Evolutionary conservation across 73 alveolate species (phyloP).

Genomic region (Paramecium pentaurelia): DNA sequence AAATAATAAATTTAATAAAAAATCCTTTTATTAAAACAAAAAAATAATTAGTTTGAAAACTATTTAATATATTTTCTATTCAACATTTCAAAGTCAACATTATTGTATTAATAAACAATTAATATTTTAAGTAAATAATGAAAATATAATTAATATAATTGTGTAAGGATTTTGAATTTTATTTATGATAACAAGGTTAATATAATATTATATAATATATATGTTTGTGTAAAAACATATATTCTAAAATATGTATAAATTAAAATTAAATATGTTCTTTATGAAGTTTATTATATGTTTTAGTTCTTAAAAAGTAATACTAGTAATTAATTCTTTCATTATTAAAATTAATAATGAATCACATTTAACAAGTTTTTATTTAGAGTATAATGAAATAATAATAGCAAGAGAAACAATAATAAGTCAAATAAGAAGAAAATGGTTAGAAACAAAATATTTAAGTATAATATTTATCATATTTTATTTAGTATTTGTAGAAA

Average conservation of each 20-base stretch:
- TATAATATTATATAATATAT: no score
- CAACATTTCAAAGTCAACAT: no score
- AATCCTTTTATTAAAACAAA: no score
- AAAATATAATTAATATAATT: no score
- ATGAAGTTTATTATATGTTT: neutral
- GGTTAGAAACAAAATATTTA: neutral
- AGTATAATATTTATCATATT: neutral
- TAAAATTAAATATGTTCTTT: neutral
- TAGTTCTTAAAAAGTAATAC: neutral
- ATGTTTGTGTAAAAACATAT: neutral
- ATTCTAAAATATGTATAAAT: neutral
- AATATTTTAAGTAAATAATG: no score
- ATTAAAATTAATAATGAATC: constrained; percentile 5
- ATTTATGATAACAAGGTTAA: no score
- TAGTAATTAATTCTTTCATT: neutral
- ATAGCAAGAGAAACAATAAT: neutral
- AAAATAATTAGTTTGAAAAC: no score
- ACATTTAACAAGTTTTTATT: neutral
- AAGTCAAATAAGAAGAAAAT: neutral
- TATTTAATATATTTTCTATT: no score
- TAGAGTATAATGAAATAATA: neutral
- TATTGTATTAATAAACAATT: no score
- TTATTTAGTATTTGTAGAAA: neutral
- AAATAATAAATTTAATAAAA: no score
- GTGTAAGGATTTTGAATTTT: no score